phyloP scores from a whole-genome alignment of 2,329 filamentous ascomycete genomes.

The Cryphonectria nitschkei region DNA sequence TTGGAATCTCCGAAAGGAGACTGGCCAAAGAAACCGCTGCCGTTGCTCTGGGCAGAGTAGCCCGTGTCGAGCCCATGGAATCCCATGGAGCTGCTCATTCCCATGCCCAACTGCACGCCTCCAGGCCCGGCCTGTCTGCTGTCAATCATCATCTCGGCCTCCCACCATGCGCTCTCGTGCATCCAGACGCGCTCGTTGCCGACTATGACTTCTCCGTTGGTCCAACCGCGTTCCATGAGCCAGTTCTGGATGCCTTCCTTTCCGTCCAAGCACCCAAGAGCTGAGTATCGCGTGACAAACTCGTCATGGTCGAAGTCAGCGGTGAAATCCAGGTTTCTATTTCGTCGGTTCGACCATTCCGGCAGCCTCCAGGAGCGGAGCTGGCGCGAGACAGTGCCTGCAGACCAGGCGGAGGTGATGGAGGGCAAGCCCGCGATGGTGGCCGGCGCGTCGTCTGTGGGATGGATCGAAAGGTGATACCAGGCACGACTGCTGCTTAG shows the following conservation, averaged over 20 bases:
- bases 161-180: slow-evolving; percentile 94
- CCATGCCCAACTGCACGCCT: slow-evolving; percentile 45
- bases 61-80: slow-evolving; percentile 69
- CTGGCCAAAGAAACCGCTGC: slow-evolving; percentile 70
- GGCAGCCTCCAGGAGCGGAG: slow-evolving; percentile 90
- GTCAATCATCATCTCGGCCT: slow-evolving; percentile 94
- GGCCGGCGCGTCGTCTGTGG: slow-evolving; percentile 82
- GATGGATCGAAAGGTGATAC: slow-evolving; percentile 92
- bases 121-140: slow-evolving; percentile 61
- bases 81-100: slow-evolving; percentile 41
- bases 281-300: slow-evolving; percentile 80
- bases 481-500: slow-evolving; percentile 87
- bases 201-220: slow-evolving; percentile 92
- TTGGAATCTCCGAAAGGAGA: slow-evolving; percentile 62
- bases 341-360: slow-evolving; percentile 94
- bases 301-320: slow-evolving; percentile 95
- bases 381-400: slow-evolving; percentile 88
- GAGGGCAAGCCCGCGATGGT: slow-evolving; percentile 73
- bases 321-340: slow-evolving; percentile 90
- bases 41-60: slow-evolving; percentile 62
- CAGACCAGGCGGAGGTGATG: slow-evolving; percentile 86
- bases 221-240: slow-evolving; percentile 95
- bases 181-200: slow-evolving; percentile 95
- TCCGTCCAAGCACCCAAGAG: slow-evolving; percentile 86
- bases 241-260: slow-evolving; percentile 92